These are phyloP conservation scores for Hanseniaspora jakobsenii DNA, from an alignment of 805 yeast genomes.

Conservation along the genomic window DNA sequence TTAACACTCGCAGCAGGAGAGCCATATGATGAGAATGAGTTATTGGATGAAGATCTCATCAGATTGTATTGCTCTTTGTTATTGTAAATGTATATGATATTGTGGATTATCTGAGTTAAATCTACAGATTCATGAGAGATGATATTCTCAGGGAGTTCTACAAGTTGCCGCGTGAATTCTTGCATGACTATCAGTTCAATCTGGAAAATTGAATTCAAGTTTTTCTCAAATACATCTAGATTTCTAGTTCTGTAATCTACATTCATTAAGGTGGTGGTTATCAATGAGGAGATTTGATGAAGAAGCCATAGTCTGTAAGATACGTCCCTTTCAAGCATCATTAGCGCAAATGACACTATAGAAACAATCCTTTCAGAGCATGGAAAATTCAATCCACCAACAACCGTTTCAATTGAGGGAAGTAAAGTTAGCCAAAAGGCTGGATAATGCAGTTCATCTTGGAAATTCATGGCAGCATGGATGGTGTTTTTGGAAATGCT, in stretches of 20 bases:
- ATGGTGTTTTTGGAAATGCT: conserved; percentile 14
- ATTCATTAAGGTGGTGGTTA: conserved; percentile 5
- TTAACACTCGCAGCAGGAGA: too few species aligned
- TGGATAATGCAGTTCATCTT: conserved; percentile 15
- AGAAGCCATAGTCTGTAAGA: conserved; percentile 14
- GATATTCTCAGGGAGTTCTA: conserved; percentile 1
- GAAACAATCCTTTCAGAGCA: neutral
- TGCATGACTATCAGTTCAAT: conserved; percentile 3
- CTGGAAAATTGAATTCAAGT: conserved; percentile 1
- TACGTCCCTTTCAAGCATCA: conserved; percentile 4
- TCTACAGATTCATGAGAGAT: conserved; percentile 7
- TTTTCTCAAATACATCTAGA: conserved; percentile 3
- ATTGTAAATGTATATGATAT: conserved; percentile 6
- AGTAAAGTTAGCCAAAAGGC: conserved; percentile 15
- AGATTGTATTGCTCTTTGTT: conserved; percentile 2
- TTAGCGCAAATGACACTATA: neutral
- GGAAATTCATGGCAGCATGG: conserved; percentile 16
- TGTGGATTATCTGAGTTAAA: conserved; percentile 8
- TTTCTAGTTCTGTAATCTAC: conserved; percentile 9
- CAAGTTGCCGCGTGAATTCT: conserved; percentile 11
- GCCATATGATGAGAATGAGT: neutral
- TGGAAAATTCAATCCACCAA: neutral
- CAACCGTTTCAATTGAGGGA: neutral
- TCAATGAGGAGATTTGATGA: conserved; percentile 9
- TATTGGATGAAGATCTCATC: too few species aligned